Conservation (phyloP, 768 basidiomycete genomes). For the Lactarius tabidus region DNA sequence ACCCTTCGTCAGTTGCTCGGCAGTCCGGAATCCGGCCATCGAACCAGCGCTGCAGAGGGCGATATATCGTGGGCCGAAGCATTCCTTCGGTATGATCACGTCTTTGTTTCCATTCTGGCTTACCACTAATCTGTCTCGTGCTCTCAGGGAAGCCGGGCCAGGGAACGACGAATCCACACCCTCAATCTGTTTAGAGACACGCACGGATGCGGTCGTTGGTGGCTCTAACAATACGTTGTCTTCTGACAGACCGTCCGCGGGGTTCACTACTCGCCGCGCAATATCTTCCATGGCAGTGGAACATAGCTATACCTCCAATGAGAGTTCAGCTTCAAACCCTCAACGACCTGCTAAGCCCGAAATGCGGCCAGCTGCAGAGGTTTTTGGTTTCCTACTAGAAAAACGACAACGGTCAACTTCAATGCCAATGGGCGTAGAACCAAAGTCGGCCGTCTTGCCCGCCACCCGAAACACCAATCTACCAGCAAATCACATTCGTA, state of each 20-base stretch:
- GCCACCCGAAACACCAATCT: conserved; percentile 30
- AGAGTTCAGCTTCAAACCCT: conserved; percentile 24
- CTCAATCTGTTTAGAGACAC: conserved; percentile 49
- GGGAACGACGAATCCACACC: conserved; percentile 41
- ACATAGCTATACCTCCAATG: conserved; percentile 49
- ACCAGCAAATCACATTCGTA: conserved; percentile 4
- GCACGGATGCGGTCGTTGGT: conserved; percentile 42
- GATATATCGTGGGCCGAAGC: conserved; percentile 86
- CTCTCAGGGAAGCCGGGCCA: conserved; percentile 43
- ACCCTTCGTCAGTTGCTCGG: conserved; percentile 73
- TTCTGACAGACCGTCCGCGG: conserved; percentile 36
- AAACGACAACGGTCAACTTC: conserved; percentile 37
- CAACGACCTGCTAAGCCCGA: conserved; percentile 39
- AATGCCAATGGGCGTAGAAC: conserved; percentile 34
- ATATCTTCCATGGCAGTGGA: conserved; percentile 79
- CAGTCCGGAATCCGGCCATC: conserved; percentile 36
- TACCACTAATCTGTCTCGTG: not conserved
- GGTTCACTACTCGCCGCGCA: conserved; percentile 41
- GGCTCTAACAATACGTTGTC: conserved; percentile 40
- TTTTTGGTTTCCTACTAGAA: conserved; percentile 67
- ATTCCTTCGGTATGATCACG: conserved; percentile 49
- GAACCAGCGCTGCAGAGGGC: conserved; percentile 48
- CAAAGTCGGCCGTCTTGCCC: conserved; percentile 37
- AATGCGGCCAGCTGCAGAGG: conserved; percentile 62
- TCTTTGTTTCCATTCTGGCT: not conserved